These are phyloP conservation scores for Colletotrichum cordylinicola DNA, from an alignment of 2,329 filamentous ascomycete species.

Conservation along the genomic window DNA sequence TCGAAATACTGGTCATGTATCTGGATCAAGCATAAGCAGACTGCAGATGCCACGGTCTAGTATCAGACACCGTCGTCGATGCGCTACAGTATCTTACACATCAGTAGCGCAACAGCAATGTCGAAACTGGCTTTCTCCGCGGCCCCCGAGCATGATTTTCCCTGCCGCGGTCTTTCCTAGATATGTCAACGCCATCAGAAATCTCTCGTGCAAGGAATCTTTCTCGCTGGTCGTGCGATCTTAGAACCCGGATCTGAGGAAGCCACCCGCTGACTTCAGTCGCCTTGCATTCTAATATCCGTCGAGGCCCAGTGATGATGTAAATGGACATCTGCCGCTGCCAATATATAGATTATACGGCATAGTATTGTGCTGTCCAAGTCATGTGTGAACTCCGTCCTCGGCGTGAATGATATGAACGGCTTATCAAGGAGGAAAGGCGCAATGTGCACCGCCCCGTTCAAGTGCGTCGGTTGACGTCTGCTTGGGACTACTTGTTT, in stretches of 20 bases:
- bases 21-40: background rate
- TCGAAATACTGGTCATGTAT: background rate
- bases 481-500: background rate
- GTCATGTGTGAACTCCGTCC: background rate
- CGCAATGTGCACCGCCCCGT: background rate
- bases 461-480: background rate
- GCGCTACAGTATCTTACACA: background rate
- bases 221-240: background rate
- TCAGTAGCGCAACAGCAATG: background rate
- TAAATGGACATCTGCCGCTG: background rate
- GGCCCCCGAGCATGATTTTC: background rate
- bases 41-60: background rate
- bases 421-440: background rate
- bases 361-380: background rate
- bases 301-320: background rate
- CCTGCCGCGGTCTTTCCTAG: background rate
- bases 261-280: background rate
- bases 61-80: background rate
- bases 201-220: background rate
- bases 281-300: too few species aligned
- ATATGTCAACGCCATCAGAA: background rate
- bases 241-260: background rate
- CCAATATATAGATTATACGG: background rate
- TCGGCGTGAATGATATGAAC: background rate
- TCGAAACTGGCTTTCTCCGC: background rate